These are phyloP conservation scores for Magnusiomyces suaveolens DNA, from an alignment of 1,139 yeast genomes.

Conservation along the genomic window DNA sequence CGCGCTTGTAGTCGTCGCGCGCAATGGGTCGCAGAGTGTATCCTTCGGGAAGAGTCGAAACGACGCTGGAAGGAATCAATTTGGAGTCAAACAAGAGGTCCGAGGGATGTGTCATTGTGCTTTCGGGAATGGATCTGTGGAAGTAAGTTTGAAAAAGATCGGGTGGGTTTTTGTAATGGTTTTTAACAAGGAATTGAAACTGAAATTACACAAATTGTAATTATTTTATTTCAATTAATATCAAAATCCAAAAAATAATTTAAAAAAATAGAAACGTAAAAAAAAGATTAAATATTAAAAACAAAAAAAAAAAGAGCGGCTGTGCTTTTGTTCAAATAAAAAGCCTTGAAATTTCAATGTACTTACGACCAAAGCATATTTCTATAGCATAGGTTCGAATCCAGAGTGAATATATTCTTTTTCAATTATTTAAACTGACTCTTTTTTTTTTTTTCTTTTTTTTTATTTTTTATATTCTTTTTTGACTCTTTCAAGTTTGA, in stretches of 20 bases:
- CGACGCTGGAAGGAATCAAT: conserved; percentile 25
- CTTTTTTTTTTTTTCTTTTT: not conserved
- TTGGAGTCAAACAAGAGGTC: conserved; percentile 22
- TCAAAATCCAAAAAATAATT: no score
- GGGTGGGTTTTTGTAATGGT: not conserved
- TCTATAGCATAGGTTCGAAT: no score
- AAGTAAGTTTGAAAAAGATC: not conserved
- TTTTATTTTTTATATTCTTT: not conserved
- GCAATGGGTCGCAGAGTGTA: conserved; percentile 44
- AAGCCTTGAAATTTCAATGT: no score
- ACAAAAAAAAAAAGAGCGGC: no score
- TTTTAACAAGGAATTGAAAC: not conserved
- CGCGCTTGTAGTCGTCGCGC: conserved; percentile 39
- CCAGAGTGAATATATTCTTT: no score
- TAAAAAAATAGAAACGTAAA: no score
- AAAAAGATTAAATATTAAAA: no score
- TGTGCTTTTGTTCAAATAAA: no score
- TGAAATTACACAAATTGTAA: no score
- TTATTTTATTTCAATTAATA: no score
- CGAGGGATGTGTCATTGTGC: not conserved
- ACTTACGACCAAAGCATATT: no score
- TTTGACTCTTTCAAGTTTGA: not conserved
- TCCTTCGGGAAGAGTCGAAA: conserved; percentile 39
- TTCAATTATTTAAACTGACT: no score
- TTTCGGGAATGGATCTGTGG: not conserved